These are phyloP conservation scores for Neodidymelliopsis sp. DNA, from an alignment of 2,329 filamentous ascomycete species.

Conservation along the genomic window DNA sequence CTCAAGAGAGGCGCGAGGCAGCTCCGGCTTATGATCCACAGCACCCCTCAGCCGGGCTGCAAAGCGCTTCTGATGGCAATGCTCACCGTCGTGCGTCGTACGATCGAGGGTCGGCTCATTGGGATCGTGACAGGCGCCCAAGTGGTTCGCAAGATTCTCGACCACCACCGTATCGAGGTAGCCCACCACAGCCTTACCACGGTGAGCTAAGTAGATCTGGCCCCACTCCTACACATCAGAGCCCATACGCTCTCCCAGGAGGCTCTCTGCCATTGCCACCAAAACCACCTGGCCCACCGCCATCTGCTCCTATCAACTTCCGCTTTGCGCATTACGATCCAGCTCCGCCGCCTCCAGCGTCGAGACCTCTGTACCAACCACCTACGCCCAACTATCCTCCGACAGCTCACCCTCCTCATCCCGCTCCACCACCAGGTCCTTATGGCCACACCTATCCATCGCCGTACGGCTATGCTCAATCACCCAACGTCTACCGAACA, in stretches of 20 bases:
- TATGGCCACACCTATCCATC: conserved; percentile 29
- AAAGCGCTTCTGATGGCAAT: conserved; percentile 29
- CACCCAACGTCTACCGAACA: conserved; percentile 44
- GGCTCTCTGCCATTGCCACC: conserved; percentile 34
- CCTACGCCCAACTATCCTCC: conserved; percentile 33
- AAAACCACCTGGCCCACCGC: conserved; percentile 40
- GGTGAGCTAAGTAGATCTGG: conserved; percentile 30
- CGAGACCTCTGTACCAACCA: conserved; percentile 31
- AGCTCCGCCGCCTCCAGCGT: conserved; percentile 26
- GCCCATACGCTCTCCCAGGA: conserved; percentile 40
- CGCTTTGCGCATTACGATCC: conserved; percentile 49
- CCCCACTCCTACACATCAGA: conserved; percentile 37
- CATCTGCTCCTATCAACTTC: conserved; percentile 38
- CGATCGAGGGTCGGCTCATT: conserved; percentile 33
- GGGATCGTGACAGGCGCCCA: conserved; percentile 37
- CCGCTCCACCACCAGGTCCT: conserved; percentile 28
- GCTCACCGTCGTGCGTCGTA: conserved; percentile 35
- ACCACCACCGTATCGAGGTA: conserved; percentile 34
- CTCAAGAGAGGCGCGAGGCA: conserved; percentile 30
- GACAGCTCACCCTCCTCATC: conserved; percentile 26
- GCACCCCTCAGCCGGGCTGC: conserved; percentile 32
- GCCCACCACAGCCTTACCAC: conserved; percentile 34
- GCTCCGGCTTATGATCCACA: conserved; percentile 34
- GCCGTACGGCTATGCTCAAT: conserved; percentile 42
- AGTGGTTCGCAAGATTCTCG: conserved; percentile 40